Percentiles rank a stretch among this genome's conserved stretches.
These are phyloP conservation scores for Primulina huaijiensis DNA, from an alignment of 257 asterid genomes.

Conservation along the genomic window DNA sequence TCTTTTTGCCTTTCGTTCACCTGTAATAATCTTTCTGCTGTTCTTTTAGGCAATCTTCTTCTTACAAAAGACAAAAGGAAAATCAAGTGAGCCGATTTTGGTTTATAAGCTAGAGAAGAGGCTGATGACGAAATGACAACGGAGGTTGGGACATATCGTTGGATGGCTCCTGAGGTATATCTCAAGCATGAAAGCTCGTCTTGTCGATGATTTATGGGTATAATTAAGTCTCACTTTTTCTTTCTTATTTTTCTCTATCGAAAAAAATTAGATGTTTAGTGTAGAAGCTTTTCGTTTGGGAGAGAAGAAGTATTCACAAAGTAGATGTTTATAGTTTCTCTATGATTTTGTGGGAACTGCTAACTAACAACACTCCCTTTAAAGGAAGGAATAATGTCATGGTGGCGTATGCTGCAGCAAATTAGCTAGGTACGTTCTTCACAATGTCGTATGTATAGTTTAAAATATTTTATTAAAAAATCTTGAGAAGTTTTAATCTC, in stretches of 20 bases:
- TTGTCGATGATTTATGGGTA: neutral
- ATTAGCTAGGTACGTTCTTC: slow-evolving; percentile 35
- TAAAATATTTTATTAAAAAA: too few relatives aligned
- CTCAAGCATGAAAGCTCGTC: neutral
- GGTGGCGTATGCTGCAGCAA: slow-evolving; percentile 64
- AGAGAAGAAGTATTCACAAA: slow-evolving; percentile 54
- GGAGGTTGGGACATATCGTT: slow-evolving; percentile 68
- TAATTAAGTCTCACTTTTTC: slow-evolving; percentile 11
- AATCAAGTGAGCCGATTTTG: slow-evolving; percentile 67
- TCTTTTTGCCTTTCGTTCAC: slow-evolving; percentile 5
- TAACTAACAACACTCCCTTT: slow-evolving; percentile 57
- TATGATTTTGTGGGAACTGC: slow-evolving; percentile 61
- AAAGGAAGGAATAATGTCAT: slow-evolving; percentile 44
- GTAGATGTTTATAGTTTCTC: slow-evolving; percentile 74
- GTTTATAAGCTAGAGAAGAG: slow-evolving; percentile 64
- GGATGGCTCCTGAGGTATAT: slow-evolving; percentile 78
- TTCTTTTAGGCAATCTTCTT: slow-evolving; percentile 50
- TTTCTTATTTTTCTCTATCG: neutral
- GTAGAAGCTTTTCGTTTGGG: slow-evolving; percentile 36
- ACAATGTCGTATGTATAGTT: neutral
- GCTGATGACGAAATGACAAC: slow-evolving; percentile 52
- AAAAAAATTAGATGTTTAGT: slow-evolving; percentile 47
- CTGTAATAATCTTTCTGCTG: slow-evolving; percentile 10
- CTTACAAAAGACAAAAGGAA: slow-evolving; percentile 51
- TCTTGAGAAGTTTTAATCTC: too few relatives aligned